Percentiles rank a stretch among this genome's conserved stretches.
Conservation (phyloP, 805 yeast species). For the Ogataea philodendri region DNA sequence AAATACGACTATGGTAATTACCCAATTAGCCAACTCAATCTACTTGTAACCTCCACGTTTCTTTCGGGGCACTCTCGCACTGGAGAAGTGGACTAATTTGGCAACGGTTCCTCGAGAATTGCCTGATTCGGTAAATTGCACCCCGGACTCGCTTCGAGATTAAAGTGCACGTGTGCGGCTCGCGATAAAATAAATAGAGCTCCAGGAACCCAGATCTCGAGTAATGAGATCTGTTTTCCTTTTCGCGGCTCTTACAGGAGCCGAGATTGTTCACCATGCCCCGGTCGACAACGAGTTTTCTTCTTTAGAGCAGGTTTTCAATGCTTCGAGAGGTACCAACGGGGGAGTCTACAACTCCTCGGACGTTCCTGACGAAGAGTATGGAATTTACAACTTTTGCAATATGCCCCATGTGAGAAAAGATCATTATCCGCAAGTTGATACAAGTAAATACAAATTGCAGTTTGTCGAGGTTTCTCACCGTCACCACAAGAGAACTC, state of each 20-base stretch:
- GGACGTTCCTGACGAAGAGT: conserved; percentile 24
- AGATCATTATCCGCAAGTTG: conserved; percentile 28
- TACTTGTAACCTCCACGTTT: too few species aligned
- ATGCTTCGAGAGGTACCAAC: conserved; percentile 27
- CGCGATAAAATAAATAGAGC: too few species aligned
- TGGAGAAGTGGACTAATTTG: too few species aligned
- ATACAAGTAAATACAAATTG: conserved; percentile 28
- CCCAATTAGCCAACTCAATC: too few species aligned
- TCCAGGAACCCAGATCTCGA: too few species aligned
- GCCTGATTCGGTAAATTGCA: too few species aligned
- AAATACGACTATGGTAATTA: too few species aligned
- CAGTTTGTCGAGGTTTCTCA: conserved; percentile 41
- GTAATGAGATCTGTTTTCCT: background rate
- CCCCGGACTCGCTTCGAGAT: too few species aligned
- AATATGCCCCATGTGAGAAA: conserved; percentile 44
- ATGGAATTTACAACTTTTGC: conserved; percentile 42
- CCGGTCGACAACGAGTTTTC: conserved; percentile 18
- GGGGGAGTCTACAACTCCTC: conserved; percentile 30
- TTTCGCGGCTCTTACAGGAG: background rate
- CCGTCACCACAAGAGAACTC: conserved; percentile 45
- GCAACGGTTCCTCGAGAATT: too few species aligned
- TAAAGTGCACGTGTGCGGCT: too few species aligned
- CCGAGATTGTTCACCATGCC: conserved; percentile 17
- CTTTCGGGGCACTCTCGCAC: too few species aligned
- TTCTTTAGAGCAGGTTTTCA: conserved; percentile 25